Base-by-base conservation (phyloP, 2,329 filamentous ascomycete species). In the Diplodia sapinea region DNA sequence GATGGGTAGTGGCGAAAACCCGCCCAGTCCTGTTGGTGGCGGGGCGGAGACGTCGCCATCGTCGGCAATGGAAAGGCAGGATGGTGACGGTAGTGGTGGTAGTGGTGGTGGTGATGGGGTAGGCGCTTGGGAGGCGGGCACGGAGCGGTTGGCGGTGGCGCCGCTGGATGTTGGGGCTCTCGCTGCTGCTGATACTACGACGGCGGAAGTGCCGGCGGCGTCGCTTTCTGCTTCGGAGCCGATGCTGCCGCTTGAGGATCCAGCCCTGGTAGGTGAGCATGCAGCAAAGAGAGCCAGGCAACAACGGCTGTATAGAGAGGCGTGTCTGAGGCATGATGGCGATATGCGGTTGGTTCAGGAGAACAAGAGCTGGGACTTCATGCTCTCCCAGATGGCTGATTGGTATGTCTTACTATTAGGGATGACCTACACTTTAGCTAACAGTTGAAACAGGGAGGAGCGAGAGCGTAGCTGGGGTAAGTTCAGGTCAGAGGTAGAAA, bases 231-330 rank as follows among this genome's bases (percentile, higher is more conserved):
- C 15, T 3, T 51, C 68, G n/a, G 71, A 70, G 26, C 77, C 77
- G 43, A 52, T 81, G 49, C 81, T 84, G 7, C 88, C 87, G 2
- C 81, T 89, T 20, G 89, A 91, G 77, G 89, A 91, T 71, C 89
- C 88, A 0, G 84, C 88, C 67, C 79, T 91, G 11, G 89, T 91
- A 1, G 89, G 89, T 40, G 88, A 90, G 77, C 83, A 83, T 62
- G 89, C 88, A 3, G 89, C 89, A 2, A 80, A 82, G 11, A 77
- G 82, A 69, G 87, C 88, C 8, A 81, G 86, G 52, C 78, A 79
- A n/a, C 85, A 86, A 73, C 82, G 89, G 69, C 76, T 79, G 7
- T 80, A 79, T 69, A 69, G 89, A 33, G 77, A 90, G 66, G 77
- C 85, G 52, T 79, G 82, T 68, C 49, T 73, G 61, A 57, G 68